phyloP scores from a whole-genome alignment of 2,329 filamentous ascomycete species.

The Penicillium concentricum region DNA sequence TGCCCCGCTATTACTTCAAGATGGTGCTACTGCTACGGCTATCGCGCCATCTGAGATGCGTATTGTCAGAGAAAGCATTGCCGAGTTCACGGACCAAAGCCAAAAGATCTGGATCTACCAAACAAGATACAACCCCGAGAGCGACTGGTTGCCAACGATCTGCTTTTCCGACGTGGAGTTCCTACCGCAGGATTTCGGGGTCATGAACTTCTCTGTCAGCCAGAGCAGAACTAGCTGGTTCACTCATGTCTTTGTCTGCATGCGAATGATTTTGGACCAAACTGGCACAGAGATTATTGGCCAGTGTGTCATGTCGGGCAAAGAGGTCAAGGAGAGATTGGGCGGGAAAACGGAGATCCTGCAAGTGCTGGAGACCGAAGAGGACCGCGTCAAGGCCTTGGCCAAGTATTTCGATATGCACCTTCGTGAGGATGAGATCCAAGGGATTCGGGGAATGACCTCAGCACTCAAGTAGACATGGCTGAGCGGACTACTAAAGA shows the following conservation, averaged over 20 bases:
- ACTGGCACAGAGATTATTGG: conserved; percentile 50
- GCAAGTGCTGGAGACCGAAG: conserved; percentile 50
- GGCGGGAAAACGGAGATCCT: conserved; percentile 52
- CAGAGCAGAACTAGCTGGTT: conserved; percentile 54
- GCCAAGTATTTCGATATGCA: conserved; percentile 54
- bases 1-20: conserved; percentile 54
- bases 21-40: conserved; percentile 39
- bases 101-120: conserved; percentile 64
- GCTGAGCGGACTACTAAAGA: conserved; percentile 8
- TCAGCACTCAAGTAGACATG: conserved; percentile 44
- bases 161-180: conserved; percentile 67
- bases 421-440: conserved; percentile 51
- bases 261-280: conserved; percentile 55
- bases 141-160: conserved; percentile 61
- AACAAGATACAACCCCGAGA: conserved; percentile 50
- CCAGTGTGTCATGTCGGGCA: conserved; percentile 53
- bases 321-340: conserved; percentile 54
- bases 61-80: conserved; percentile 49
- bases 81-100: conserved; percentile 45
- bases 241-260: conserved; percentile 53
- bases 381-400: conserved; percentile 54
- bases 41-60: conserved; percentile 58
- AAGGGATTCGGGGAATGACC: conserved; percentile 51
- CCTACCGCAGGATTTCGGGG: conserved; percentile 58
- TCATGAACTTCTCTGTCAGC: conserved; percentile 60